These are phyloP conservation scores for Lentinula boryana DNA, from an alignment of 768 basidiomycete genomes.

Conservation along the genomic window DNA sequence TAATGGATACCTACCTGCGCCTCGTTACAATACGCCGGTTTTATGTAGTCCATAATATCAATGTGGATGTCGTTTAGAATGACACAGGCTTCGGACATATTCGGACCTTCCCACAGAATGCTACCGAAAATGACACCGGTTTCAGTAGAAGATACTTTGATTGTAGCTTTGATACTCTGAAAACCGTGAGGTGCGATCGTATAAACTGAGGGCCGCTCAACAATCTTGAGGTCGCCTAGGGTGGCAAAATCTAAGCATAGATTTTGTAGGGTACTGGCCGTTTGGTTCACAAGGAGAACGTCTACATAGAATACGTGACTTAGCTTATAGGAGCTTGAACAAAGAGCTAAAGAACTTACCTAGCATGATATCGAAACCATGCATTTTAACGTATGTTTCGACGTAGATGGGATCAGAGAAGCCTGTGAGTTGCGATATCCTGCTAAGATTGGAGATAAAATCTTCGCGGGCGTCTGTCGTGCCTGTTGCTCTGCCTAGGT, in stretches of 20 bases:
- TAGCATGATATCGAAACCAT: constrained; percentile 93
- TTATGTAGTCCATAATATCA: constrained; percentile 98
- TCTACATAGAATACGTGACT: constrained; percentile 38
- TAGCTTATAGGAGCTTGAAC: not conserved
- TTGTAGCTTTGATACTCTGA: constrained; percentile 97
- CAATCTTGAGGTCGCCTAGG: constrained; percentile 92
- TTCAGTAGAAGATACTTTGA: constrained; percentile 97
- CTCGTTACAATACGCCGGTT: constrained; percentile 93
- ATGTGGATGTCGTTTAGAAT: constrained; percentile 97
- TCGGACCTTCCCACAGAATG: constrained; percentile 92
- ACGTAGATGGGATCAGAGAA: constrained; percentile 99
- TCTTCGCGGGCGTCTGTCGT: constrained; percentile 80
- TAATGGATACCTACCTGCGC: constrained; percentile 57
- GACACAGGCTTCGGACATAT: constrained; percentile 83
- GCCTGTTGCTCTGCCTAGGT: constrained; percentile 87
- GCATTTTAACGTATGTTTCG: constrained; percentile 94
- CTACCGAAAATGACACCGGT: constrained; percentile 98
- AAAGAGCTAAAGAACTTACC: constrained; percentile 45
- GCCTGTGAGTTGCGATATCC: constrained; percentile 94
- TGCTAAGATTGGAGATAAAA: constrained; percentile 89
- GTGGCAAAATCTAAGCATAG: constrained; percentile 97
- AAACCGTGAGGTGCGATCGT: constrained; percentile 95
- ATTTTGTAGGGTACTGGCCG: constrained; percentile 89
- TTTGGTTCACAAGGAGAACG: constrained; percentile 95
- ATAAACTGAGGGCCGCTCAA: constrained; percentile 88